Conservation (phyloP, 768 basidiomycete species). For the Lactarius evosmus region DNA sequence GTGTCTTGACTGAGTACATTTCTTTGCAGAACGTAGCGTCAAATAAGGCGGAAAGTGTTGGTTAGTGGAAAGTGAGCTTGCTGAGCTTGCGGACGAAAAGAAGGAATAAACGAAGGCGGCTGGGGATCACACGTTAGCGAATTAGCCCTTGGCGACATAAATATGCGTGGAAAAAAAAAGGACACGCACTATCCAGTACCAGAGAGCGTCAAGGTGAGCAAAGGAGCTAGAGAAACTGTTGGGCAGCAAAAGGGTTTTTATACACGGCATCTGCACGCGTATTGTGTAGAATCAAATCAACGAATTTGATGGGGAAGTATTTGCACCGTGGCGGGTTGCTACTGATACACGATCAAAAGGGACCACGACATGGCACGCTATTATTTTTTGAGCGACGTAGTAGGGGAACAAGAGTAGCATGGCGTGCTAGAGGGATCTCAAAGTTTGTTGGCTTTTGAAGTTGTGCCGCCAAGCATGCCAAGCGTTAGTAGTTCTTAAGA, state of each 20-base stretch:
- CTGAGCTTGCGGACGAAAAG: not conserved
- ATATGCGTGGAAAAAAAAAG: too few relatives aligned
- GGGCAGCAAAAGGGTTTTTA: not conserved
- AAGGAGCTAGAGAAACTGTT: not conserved
- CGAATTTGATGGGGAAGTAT: not conserved
- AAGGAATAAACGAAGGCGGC: not conserved
- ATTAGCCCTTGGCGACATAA: not conserved
- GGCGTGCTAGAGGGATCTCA: not conserved
- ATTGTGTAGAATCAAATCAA: not conserved
- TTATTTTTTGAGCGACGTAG: not conserved
- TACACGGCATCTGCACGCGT: not conserved
- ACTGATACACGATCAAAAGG: not conserved
- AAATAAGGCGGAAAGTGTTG: not conserved
- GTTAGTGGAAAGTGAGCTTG: not conserved
- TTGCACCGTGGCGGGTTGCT: not conserved
- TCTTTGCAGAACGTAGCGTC: not conserved
- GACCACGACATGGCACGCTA: not conserved
- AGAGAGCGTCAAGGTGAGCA: not conserved
- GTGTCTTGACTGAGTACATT: not conserved
- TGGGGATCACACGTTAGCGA: not conserved
- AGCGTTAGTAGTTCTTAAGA: not conserved
- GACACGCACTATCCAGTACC: constrained; percentile 18
- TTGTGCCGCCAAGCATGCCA: not conserved
- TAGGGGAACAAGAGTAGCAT: not conserved
- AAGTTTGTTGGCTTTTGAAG: not conserved